Evolutionary conservation across 768 basidiomycete species (phyloP).

Genomic region (Amanita phalloides): DNA sequence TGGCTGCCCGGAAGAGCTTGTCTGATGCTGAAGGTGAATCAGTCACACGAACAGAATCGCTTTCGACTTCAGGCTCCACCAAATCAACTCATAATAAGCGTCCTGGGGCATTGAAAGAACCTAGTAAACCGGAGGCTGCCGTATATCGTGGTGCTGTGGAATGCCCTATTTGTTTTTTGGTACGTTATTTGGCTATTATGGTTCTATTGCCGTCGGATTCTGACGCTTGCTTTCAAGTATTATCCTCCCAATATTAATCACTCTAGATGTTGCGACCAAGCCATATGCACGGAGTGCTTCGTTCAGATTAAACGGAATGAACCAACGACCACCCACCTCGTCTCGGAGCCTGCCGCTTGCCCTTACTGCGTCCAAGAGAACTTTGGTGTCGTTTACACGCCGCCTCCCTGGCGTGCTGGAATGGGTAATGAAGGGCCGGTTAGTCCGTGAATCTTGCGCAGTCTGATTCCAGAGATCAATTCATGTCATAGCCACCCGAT

Average conservation of each 20-base stretch:
- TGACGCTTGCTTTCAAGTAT: conserved; percentile 49
- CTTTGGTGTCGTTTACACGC: conserved; percentile 85
- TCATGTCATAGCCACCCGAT: conserved; percentile 28
- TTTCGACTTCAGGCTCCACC: conserved; percentile 19
- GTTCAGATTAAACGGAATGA: conserved; percentile 97
- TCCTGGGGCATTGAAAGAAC: conserved; percentile 50
- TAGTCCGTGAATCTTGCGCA: conserved; percentile 15
- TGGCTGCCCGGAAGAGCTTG: conserved; percentile 66
- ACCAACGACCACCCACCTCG: conserved; percentile 88
- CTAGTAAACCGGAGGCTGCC: conserved; percentile 62
- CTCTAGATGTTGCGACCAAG: conserved; percentile 96
- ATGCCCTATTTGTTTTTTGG: conserved; percentile 98
- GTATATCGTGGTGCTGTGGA: conserved; percentile 81
- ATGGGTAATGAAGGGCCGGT: conserved; percentile 68
- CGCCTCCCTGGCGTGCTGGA: conserved; percentile 73
- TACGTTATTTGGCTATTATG: conserved; percentile 30
- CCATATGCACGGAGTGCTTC: conserved; percentile 98
- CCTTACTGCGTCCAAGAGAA: conserved; percentile 98
- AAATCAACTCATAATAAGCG: conserved; percentile 43
- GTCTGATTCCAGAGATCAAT: conserved; percentile 3
- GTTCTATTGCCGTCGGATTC: conserved; percentile 13
- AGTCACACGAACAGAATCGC: conserved; percentile 34
- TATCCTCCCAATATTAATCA: conserved; percentile 96
- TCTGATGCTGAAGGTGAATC: conserved; percentile 42
- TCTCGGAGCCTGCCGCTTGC: conserved; percentile 94